Percentiles rank a stretch among this genome's conserved stretches.
Conservation (phyloP, 495 filamentous ascomycete genomes). For the Lepraria neglecta region DNA sequence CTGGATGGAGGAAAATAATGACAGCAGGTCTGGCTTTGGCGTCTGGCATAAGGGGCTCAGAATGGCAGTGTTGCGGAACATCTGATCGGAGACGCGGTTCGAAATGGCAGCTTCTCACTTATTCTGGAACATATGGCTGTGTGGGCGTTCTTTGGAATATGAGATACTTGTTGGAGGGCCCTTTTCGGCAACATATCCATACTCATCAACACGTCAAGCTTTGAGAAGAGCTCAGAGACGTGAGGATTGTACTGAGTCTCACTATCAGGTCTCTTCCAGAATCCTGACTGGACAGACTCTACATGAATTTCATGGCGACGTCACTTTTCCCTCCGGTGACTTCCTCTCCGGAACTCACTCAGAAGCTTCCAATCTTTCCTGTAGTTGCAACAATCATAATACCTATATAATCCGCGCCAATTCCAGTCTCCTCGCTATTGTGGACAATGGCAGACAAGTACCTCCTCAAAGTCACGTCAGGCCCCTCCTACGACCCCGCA, state of each 20-base stretch:
- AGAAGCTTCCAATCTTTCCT: background rate
- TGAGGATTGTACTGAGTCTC: too few species aligned
- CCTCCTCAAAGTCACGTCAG: slow-evolving; percentile 65
- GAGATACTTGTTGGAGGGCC: background rate
- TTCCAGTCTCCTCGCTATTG: too few species aligned
- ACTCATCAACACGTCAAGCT: background rate
- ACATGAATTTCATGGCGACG: background rate
- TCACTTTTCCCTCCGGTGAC: background rate
- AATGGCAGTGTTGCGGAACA: background rate
- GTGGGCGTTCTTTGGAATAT: background rate
- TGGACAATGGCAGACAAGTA: slow-evolving; percentile 49
- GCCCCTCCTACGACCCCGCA: slow-evolving; percentile 59
- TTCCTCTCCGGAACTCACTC: background rate
- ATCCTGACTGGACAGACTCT: background rate
- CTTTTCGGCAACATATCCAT: background rate
- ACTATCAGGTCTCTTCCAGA: too few species aligned
- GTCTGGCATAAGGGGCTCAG: background rate
- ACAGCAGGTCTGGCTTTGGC: background rate
- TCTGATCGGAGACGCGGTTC: background rate
- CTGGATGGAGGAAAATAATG: background rate
- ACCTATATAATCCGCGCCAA: background rate
- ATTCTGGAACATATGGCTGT: background rate
- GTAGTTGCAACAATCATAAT: background rate
- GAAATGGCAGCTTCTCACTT: too few species aligned
- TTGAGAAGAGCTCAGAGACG: background rate